Base-by-base conservation (phyloP, 2,329 filamentous ascomycete species). In the Fusarium decemcellulare region DNA sequence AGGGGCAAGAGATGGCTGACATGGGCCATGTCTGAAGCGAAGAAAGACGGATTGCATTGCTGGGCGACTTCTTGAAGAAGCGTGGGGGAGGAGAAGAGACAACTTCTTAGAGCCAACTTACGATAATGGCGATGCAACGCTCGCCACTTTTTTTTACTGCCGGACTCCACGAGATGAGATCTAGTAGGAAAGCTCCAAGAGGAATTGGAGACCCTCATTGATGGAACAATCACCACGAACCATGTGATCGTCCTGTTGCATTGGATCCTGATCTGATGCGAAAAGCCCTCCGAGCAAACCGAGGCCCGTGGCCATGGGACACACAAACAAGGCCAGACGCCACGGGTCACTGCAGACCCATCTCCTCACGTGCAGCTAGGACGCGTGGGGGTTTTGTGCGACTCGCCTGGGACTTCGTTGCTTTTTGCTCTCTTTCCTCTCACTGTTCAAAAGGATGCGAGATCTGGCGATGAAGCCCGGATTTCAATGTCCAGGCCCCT, bases 311-410 rank as follows among this genome's bases (percentile, higher is more conserved):
- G 29, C 14, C 40, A 56, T 39, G 34, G 34, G 34, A 50, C 42
- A 37, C 32, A 34, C 23, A 23, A 23, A 23, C 23, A 58, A n/a
- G 36, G 43, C 43, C 44, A 50, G 43, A 50, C 32, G 44, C 44
- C 53, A 70, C 63, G 67, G 67, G 67, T 32, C 63, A 73, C 62
- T 72, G 71, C 71, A 73, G 69, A 10, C 59, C 54, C 15, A 50
- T 37, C 27, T 60, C 42, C 72, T 74, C 72, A 73, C 72, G 72
- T 73, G 71, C 59, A 36, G 52, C 40, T 6, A 4, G 29, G 29
- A 39, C 29, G 51, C 61, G 72, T 74, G 71, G 72, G 72, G 71
- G 67, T 51, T 54, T 47, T 32, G 27, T 46, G n/a, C 23, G 27
- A 23, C 23, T 23, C 23, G 23, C 4, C 23, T 23, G 23, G 23